phyloP scores from a whole-genome alignment of 75 land plant genomes.

The Isoetes taiwanensis region DNA sequence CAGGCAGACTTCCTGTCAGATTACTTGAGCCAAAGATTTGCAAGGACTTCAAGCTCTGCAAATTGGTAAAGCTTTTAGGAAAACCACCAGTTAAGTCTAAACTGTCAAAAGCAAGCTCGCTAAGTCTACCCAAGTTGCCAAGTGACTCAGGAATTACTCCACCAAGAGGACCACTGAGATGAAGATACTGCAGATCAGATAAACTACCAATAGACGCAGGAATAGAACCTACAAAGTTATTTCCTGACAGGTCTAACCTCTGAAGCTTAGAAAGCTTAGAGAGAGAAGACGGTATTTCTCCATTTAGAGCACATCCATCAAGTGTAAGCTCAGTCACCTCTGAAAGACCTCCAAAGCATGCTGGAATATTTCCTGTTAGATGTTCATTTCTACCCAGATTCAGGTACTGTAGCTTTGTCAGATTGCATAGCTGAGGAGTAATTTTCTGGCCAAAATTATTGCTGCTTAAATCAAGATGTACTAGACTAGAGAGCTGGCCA shows the following conservation, averaged over 20 bases:
- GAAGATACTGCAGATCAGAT: conserved; percentile 36
- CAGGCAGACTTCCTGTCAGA: no score
- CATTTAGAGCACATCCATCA: conserved; percentile 37
- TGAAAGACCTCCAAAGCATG: conserved; percentile 32
- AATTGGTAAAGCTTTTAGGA: no score
- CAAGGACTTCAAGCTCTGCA: no score
- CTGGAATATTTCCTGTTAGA: conserved; percentile 39
- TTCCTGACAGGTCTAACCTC: conserved; percentile 53
- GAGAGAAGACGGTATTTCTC: conserved; percentile 37
- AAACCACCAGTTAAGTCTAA: no score
- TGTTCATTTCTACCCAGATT: conserved; percentile 56
- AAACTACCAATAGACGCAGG: conserved; percentile 43
- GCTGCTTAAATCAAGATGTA: conserved; percentile 47
- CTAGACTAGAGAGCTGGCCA: conserved; percentile 17
- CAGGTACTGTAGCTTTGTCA: conserved; percentile 49
- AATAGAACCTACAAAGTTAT: conserved; percentile 40
- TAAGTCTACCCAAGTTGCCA: no score
- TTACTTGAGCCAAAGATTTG: conserved; percentile 22
- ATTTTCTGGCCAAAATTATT: conserved; percentile 47
- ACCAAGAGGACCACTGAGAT: no score
- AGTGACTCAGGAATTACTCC: no score
- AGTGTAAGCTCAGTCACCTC: conserved; percentile 35
- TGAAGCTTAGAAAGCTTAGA: conserved; percentile 29
- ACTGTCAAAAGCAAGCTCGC: no score
- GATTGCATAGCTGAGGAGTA: conserved; percentile 38